Conservation (phyloP, 2,329 filamentous ascomycete genomes). For the Dactylellina cionopaga region DNA sequence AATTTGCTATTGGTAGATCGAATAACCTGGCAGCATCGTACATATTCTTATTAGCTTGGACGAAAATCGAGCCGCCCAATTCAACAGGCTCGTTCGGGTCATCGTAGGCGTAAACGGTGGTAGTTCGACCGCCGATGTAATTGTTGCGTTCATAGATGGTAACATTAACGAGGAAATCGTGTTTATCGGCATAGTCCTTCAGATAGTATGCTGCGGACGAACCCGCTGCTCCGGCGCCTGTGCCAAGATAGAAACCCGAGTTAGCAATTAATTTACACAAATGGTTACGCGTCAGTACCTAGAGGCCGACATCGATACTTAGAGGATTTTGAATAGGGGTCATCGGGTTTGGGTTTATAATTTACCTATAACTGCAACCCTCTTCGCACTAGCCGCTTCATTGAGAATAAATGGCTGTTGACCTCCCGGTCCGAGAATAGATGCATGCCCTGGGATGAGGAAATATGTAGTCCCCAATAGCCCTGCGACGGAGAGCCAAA, state of each 20-base stretch:
- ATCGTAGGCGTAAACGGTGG: slow-evolving; percentile 81
- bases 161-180: slow-evolving; percentile 74
- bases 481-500: slow-evolving; percentile 13
- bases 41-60: slow-evolving; percentile 83
- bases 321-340: not conserved
- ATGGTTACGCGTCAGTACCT: no score
- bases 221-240: slow-evolving; percentile 89
- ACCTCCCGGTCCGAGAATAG: slow-evolving; percentile 20
- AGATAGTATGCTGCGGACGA: slow-evolving; percentile 88
- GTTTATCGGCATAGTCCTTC: slow-evolving; percentile 72
- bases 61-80: slow-evolving; percentile 91
- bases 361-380: slow-evolving; percentile 58
- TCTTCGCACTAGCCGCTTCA: slow-evolving; percentile 50
- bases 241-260: not conserved
- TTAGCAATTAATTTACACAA: slow-evolving; percentile 5
- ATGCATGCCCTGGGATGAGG: slow-evolving; percentile 41
- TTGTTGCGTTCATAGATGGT: slow-evolving; percentile 84
- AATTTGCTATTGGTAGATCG: slow-evolving; percentile 69
- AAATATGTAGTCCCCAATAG: slow-evolving; percentile 37
- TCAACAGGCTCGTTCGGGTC: slow-evolving; percentile 77
- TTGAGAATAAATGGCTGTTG: slow-evolving; percentile 41
- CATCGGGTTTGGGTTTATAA: not conserved
- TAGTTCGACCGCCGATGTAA: slow-evolving; percentile 82
- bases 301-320: no score
- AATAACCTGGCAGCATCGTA: slow-evolving; percentile 77